Conservation (phyloP, 1,284 basidiomycete species). For the Takashimella tepidaria region DNA sequence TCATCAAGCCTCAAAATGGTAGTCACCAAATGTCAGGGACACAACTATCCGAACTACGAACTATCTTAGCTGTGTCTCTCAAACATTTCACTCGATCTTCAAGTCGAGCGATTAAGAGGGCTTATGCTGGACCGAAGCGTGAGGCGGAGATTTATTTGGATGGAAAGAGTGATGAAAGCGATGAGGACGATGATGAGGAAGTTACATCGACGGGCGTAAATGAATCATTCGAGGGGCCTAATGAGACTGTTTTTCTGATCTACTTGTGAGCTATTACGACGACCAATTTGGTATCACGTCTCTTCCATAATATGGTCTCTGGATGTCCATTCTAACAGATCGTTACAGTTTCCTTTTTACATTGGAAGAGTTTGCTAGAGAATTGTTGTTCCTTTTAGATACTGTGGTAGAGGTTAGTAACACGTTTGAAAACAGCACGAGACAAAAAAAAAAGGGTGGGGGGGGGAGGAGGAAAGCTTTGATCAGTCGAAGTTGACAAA, state of each 20-base stretch:
- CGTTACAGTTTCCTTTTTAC: conserved; percentile 78
- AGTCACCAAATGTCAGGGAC: not conserved
- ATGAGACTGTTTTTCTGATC: conserved; percentile 67
- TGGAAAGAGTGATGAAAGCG: conserved; percentile 20
- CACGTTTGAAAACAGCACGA: too few species aligned
- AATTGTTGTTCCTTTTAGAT: conserved; percentile 72
- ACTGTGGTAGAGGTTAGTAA: conserved; percentile 63
- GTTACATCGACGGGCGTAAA: conserved; percentile 2
- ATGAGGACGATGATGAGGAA: conserved; percentile 18
- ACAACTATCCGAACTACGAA: conserved; percentile 61
- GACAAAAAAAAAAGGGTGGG: too few species aligned
- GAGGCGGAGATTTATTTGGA: conserved; percentile 25
- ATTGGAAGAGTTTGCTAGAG: conserved; percentile 80
- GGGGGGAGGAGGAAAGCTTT: too few species aligned
- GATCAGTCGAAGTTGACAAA: conserved; percentile 1
- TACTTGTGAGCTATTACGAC: conserved; percentile 70
- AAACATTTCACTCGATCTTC: conserved; percentile 60
- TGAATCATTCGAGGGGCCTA: conserved; percentile 29
- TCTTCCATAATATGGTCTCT: not conserved
- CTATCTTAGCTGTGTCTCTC: conserved; percentile 63
- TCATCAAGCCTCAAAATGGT: conserved; percentile 11
- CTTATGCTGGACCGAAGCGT: conserved; percentile 57
- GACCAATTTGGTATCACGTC: conserved; percentile 75
- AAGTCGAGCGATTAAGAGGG: conserved; percentile 69
- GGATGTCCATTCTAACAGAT: not conserved